These are phyloP conservation scores for Pseudocercospora eumusae DNA, from an alignment of 2,329 filamentous ascomycete species.

Conservation along the genomic window DNA sequence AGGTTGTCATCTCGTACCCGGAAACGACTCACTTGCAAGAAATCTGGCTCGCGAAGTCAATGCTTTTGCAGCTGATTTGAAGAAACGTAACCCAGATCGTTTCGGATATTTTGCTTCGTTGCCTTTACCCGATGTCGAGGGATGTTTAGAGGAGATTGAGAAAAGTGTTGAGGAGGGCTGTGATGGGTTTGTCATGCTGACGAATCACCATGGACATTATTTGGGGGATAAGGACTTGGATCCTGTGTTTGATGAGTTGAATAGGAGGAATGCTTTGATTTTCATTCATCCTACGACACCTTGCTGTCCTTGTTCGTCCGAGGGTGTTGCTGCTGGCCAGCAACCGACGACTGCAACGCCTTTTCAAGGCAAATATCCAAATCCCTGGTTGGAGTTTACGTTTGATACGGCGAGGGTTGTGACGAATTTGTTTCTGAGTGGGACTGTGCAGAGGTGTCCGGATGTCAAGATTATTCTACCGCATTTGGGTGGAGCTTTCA, in stretches of 20 bases:
- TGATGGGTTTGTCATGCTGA: constrained; percentile 55
- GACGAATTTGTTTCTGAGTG: constrained; percentile 52
- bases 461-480: constrained; percentile 53
- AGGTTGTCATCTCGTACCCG: constrained; percentile 51
- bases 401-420: constrained; percentile 56
- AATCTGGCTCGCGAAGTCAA: constrained; percentile 47
- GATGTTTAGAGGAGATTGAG: constrained; percentile 52
- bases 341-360: constrained; percentile 41
- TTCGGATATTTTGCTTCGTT: constrained; percentile 59
- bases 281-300: constrained; percentile 61
- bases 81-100: constrained; percentile 40
- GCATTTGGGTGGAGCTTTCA: constrained; percentile 51
- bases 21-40: constrained; percentile 42
- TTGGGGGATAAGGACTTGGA: constrained; percentile 52
- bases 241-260: constrained; percentile 52
- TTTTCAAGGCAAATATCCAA: constrained; percentile 43
- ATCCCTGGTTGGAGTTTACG: constrained; percentile 55
- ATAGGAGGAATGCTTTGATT: constrained; percentile 49
- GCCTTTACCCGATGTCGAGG: constrained; percentile 54
- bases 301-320: constrained; percentile 39
- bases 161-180: constrained; percentile 47
- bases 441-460: constrained; percentile 50
- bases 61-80: constrained; percentile 45
- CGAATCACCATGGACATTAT: constrained; percentile 57
- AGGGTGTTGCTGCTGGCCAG: constrained; percentile 24